Percentiles rank a stretch among this genome's conserved stretches.
phyloP scores from a whole-genome alignment of 768 basidiomycete genomes.

The Rhodotorula babjevae region DNA sequence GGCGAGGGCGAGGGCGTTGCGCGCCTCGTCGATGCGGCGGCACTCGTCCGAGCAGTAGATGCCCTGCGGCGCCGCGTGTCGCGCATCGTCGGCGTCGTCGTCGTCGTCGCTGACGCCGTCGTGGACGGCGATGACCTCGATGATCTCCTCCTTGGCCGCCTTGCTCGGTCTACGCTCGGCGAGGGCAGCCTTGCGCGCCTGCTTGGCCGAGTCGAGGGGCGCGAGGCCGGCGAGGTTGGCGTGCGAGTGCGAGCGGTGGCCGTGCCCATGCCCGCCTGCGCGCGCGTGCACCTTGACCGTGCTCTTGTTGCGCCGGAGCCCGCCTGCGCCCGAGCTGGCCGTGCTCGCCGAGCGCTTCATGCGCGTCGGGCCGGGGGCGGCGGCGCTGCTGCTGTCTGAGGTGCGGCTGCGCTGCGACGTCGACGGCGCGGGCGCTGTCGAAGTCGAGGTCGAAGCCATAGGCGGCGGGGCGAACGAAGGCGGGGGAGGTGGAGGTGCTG shows the following conservation, averaged over 20 bases:
- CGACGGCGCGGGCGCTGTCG: neutral
- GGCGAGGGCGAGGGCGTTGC: constrained; percentile 22
- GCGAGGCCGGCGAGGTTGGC: constrained; percentile 12
- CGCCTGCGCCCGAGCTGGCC: neutral
- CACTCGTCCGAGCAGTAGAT: constrained; percentile 37
- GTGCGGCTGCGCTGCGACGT: neutral
- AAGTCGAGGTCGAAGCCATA: neutral
- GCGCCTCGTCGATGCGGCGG: constrained; percentile 23
- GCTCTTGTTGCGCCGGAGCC: constrained; percentile 30
- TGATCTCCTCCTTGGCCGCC: constrained; percentile 1
- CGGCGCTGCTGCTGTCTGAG: neutral
- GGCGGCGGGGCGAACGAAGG: neutral
- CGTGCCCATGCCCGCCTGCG: neutral
- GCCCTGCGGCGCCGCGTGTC: neutral
- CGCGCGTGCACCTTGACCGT: neutral
- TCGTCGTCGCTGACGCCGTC: constrained; percentile 5
- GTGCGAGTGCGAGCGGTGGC: constrained; percentile 6
- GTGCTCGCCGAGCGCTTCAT: neutral
- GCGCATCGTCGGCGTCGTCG: too few species aligned
- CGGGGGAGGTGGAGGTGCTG: neutral
- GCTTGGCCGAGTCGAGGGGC: neutral
- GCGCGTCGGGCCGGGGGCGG: neutral
- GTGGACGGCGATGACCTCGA: constrained; percentile 9
- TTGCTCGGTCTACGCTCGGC: constrained; percentile 1
- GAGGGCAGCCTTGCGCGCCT: neutral